A percentile compares a stretch with the other conserved stretches of the same genome.
Conservation (phyloP, 140 eudicot species). For the Bidens hawaiensis region DNA sequence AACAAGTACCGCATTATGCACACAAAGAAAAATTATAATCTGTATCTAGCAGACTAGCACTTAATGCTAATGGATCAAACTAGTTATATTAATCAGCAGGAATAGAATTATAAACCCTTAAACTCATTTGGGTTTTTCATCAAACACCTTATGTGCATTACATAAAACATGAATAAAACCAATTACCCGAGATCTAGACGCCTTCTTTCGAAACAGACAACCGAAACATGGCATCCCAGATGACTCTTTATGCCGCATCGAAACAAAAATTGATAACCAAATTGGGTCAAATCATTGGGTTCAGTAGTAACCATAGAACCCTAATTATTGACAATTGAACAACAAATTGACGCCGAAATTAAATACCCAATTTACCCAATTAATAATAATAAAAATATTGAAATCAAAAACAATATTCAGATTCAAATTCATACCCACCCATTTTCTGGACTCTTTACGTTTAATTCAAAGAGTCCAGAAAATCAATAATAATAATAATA, state of each 20-base stretch:
- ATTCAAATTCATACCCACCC: constrained; percentile 19
- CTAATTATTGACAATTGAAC: constrained; percentile 21
- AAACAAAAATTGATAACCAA: neutral
- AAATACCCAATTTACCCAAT: constrained; percentile 12
- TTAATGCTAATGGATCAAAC: too few species aligned
- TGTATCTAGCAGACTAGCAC: too few species aligned
- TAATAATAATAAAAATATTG: too few species aligned
- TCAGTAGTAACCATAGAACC: constrained; percentile 37
- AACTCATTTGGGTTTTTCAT: constrained; percentile 20
- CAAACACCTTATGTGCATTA: constrained; percentile 25
- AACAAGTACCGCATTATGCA: too few species aligned
- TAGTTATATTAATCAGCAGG: too few species aligned
- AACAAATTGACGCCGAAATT: constrained; percentile 12
- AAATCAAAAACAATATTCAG: neutral
- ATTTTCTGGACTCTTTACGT: constrained; percentile 40
- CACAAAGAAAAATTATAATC: too few species aligned
- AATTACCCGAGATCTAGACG: constrained; percentile 28
- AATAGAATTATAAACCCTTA: constrained; percentile 1
- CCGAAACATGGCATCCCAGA: constrained; percentile 34
- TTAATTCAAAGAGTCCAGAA: constrained; percentile 42
- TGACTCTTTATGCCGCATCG: constrained; percentile 6
- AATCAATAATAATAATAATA: constrained; percentile 5
- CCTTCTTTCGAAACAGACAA: constrained; percentile 29
- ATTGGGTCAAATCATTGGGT: constrained; percentile 27
- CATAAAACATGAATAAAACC: too few species aligned